A percentile compares a stretch with the other conserved stretches of the same genome.
Evolutionary conservation across 2,329 filamentous ascomycete genomes (phyloP).

Genomic region (Fusarium equiseti): DNA sequence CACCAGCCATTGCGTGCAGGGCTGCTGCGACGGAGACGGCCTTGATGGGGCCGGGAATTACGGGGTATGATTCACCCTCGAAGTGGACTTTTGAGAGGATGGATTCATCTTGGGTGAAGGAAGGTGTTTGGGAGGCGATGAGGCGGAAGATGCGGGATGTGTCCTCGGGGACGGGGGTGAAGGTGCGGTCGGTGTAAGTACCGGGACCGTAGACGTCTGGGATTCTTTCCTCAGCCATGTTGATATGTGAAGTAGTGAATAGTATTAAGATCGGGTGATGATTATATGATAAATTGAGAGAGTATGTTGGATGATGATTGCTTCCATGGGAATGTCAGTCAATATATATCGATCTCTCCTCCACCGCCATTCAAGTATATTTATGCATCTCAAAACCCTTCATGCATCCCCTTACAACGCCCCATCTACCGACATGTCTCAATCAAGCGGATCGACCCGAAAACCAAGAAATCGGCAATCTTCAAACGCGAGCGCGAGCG

Average conservation of each 20-base stretch:
- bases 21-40: slow-evolving; percentile 17
- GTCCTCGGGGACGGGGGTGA: slow-evolving; percentile 10
- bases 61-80: not conserved
- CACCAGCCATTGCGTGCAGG: slow-evolving; percentile 20
- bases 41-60: slow-evolving; percentile 25
- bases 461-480: not conserved
- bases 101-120: slow-evolving; percentile 16
- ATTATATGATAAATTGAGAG: no score
- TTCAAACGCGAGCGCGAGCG: slow-evolving; percentile 21
- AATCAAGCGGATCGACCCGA: not conserved
- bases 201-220: slow-evolving; percentile 15
- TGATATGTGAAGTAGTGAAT: no score
- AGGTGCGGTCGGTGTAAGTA: slow-evolving; percentile 13
- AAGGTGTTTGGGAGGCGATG: slow-evolving; percentile 16
- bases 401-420: not conserved
- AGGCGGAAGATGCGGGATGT: slow-evolving; percentile 19
- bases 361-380: no score
- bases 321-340: no score
- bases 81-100: slow-evolving; percentile 20
- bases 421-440: not conserved
- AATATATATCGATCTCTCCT: no score
- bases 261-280: no score
- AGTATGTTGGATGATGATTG: no score
- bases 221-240: slow-evolving; percentile 19
- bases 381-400: not conserved